Percentiles rank a stretch among this genome's conserved stretches.
Conservation (phyloP, 2,329 filamentous ascomycete genomes). For the Ascosphaera acerosa region DNA sequence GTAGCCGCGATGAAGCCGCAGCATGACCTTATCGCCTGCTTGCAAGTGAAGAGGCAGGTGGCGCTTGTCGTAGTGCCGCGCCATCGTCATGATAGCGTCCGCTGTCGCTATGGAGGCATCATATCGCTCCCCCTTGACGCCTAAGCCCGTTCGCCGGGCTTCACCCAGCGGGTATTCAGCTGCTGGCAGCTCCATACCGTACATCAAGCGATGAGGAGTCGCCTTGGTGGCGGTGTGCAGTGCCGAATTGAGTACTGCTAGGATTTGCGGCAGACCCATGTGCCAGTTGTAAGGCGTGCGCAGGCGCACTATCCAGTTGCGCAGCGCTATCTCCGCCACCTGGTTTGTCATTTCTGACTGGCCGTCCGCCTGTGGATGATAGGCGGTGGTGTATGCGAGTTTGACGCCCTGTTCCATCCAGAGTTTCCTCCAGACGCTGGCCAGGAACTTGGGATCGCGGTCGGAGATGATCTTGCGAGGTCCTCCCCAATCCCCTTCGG, state of each 20-base stretch:
- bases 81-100: background rate
- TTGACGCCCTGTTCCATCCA: background rate
- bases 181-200: background rate
- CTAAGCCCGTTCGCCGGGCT: background rate
- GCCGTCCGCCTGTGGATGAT: slow-evolving; percentile 3
- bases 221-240: background rate
- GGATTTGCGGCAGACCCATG: background rate
- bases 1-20: background rate
- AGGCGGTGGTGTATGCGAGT: slow-evolving; percentile 9
- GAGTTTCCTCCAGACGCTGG: slow-evolving; percentile 1
- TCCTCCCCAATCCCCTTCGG: slow-evolving; percentile 1
- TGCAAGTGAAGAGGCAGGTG: background rate
- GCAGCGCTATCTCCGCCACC: slow-evolving; percentile 1
- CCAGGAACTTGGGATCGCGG: slow-evolving; percentile 2
- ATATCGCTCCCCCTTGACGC: background rate
- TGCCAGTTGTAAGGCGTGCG: background rate
- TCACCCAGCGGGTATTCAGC: background rate
- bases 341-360: slow-evolving; percentile 2
- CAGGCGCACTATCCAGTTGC: background rate
- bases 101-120: background rate
- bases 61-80: background rate
- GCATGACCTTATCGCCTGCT: background rate
- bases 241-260: background rate
- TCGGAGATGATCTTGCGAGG: slow-evolving; percentile 2
- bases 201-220: background rate